Evolutionary conservation across 73 alveolate species (phyloP).

Genomic region (Chromera velia): DNA sequence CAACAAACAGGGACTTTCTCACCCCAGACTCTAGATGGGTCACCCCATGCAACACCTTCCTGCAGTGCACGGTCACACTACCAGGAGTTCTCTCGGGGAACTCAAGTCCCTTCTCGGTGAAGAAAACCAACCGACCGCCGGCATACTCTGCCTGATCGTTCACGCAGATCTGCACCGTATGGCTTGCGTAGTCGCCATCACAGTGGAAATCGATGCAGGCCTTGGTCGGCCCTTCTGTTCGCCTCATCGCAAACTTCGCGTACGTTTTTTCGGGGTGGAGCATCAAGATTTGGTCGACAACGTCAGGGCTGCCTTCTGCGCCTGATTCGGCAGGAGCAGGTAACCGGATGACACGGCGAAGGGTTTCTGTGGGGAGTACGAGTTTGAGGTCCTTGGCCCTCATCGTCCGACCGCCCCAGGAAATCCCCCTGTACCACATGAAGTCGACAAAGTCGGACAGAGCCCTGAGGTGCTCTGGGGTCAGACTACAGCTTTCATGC

Average conservation of each 20-base stretch:
- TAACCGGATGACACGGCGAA: not conserved
- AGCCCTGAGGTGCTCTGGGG: not conserved
- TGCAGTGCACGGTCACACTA: not conserved
- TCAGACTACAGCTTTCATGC: not conserved
- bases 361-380: not conserved
- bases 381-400: not conserved
- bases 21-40: not conserved
- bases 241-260: conserved; percentile 1
- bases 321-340: not conserved
- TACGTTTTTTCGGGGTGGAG: too few relatives aligned
- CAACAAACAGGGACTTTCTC: conserved; percentile 12
- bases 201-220: conserved; percentile 12
- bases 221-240: conserved; percentile 4
- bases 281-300: too few relatives aligned
- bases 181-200: conserved; percentile 11
- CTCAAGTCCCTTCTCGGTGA: not conserved
- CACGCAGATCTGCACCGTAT: conserved; percentile 16
- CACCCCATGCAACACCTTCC: conserved; percentile 6
- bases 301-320: not conserved
- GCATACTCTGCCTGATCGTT: not conserved
- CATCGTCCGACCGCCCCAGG: not conserved
- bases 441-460: not conserved
- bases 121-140: conserved; percentile 17
- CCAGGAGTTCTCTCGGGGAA: conserved; percentile 8
- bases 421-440: not conserved